Evolutionary conservation across 2,329 filamentous ascomycete species (phyloP), one percentile per base, ranked within the genome.

Genomic region (Ophiostoma perfectum): DNA sequence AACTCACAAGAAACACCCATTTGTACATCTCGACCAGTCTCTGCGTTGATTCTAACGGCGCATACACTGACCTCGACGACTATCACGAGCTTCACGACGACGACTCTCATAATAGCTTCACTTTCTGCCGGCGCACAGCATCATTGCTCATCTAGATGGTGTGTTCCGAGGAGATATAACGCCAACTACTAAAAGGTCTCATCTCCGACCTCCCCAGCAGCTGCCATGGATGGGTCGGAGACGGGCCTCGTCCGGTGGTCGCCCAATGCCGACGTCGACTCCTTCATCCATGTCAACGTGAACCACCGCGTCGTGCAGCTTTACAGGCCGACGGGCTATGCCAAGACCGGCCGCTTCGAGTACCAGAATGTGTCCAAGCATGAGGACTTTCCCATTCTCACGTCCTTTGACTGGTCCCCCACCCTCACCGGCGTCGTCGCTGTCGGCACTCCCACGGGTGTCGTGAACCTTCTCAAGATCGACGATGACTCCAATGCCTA

Each of bases 391-490:
- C 87, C 86, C 52, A 83, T 84, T 4, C 79, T 89, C 69, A 89
- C 84, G 60, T 87, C 86, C 5, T 89, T 88, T 74, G 87, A 89
- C 77, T 89, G 86, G 87, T 88, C 86, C 12, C 84, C 86, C 39
- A 81, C 81, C 42, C 80, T 85, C n/a, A 80, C 82, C 44, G 86
- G 88, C 66, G 81, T 93, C 8, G 84, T 95, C 55, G 90, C 90
- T 36, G 85, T 95, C 41, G 92, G 92, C 55, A 90, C 90, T 11
- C 84, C 87, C 14, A 88, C 87, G 52, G 92, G 92, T 65, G 86
- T 92, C 68, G 90, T 93, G 71, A 89, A 90, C 71, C 80, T 96
- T 27, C 79, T 95, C 68, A 85, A 88, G 70, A 84, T 95, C 64
- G 88, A 92, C 74, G 87, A 91, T 73, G 85, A 86, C 72, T 88